Conservation (phyloP, 1,139 yeast genomes). For the Geotrichum citri-aurantii region DNA sequence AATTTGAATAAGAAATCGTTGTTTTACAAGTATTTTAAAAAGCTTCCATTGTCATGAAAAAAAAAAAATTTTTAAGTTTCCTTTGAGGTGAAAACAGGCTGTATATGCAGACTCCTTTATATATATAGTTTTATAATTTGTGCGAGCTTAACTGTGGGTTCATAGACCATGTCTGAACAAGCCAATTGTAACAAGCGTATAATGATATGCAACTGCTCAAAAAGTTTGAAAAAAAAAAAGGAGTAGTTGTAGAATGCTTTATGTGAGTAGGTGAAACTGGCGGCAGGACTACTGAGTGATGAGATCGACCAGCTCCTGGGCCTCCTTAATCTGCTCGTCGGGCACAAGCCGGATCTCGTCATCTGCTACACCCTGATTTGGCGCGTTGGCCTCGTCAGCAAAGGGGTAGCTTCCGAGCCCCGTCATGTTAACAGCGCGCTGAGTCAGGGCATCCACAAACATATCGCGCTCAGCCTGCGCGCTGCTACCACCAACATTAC, state of each 20-base stretch:
- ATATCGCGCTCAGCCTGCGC: conserved; percentile 19
- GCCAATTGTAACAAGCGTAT: too few species aligned
- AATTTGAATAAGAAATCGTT: too few species aligned
- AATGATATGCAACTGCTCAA: too few species aligned
- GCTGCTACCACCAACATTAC: background rate
- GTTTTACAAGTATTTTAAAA: too few species aligned
- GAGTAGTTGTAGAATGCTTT: background rate
- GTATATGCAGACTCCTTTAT: too few species aligned
- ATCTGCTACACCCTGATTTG: background rate
- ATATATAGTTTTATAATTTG: too few species aligned
- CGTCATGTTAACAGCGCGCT: conserved; percentile 21
- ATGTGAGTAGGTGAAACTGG: too few species aligned
- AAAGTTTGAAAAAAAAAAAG: background rate
- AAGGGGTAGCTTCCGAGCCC: conserved; percentile 9
- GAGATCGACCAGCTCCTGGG: background rate
- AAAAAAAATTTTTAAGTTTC: too few species aligned
- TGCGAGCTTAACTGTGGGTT: too few species aligned
- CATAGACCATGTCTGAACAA: too few species aligned
- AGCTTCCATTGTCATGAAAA: too few species aligned
- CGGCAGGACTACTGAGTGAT: background rate
- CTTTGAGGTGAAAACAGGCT: too few species aligned
- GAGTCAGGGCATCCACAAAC: conserved; percentile 21
- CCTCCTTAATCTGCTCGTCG: background rate
- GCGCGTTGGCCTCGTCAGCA: background rate
- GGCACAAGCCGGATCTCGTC: background rate